Base-by-base conservation (phyloP, 2,329 filamentous ascomycete species). In the Beauveria sp. region DNA sequence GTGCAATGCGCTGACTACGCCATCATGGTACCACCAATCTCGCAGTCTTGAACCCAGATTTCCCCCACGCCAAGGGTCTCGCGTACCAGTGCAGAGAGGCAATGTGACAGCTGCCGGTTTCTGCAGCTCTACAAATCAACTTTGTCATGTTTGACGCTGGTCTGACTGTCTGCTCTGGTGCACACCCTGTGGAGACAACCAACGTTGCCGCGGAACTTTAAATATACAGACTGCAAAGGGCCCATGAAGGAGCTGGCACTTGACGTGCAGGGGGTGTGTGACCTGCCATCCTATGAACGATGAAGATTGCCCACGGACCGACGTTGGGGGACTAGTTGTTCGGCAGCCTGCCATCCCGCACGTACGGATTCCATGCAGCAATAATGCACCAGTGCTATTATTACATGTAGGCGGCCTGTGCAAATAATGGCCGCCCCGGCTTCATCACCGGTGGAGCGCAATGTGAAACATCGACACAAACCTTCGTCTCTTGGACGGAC, bases 401-500 rank as follows among this genome's bases (percentile, higher is more conserved):
- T 38, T 26, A 57, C 12, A 56, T 16, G 40, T 20, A 55, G 14
- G 43, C n/a, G 43, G 43, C 55, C 45, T 50, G 54, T 58, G 55
- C 55, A 40, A 40, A 26, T 4, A 50, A 26, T 8, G 20, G 6
- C 22, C 46, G 10, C 56, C n/a, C 43, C 24, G 46, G 34, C 46
- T 51, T 10, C 51, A 26, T 60, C n/a, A 7, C 48, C 12, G 49
- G 56, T 60, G 56, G 56, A 60, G 46, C 24, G 3, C 14, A 31
- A 43, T 20, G 45, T 45, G 38, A 59, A 51, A 59, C 38, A 24
- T 59, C 24, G 46, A 52, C 48, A 51, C 43, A 57, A 57, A 57
- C 54, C 54, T 48, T 40, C 20, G 12, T 16, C 42, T 40, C 28
- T 40, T 16, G 40, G 54, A 57, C 43, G 43, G 49, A 57, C n/a